phyloP scores from a whole-genome alignment of 305 asterid species.

The Rubia tinctorum region DNA sequence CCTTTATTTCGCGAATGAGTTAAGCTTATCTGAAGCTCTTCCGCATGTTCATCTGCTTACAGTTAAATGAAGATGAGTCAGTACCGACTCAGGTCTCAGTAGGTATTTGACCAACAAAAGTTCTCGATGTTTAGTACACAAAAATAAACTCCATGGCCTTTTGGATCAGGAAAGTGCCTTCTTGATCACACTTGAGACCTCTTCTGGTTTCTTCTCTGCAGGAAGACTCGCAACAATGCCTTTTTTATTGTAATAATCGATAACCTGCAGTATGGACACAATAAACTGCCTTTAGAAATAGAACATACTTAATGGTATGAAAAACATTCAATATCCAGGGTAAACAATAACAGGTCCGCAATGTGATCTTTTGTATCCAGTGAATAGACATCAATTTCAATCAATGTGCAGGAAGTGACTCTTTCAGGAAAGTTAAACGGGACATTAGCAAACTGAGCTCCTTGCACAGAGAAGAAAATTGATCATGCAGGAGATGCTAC shows the following conservation, averaged over 20 bases:
- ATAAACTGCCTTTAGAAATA: background rate
- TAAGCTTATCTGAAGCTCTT: too few relatives aligned
- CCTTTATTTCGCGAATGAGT: too few relatives aligned
- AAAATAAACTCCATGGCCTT: constrained; percentile 12
- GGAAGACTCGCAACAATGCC: constrained; percentile 60
- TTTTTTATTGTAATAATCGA: constrained; percentile 59
- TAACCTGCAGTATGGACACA: constrained; percentile 40
- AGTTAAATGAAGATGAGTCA: constrained; percentile 11
- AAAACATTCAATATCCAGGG: too few relatives aligned
- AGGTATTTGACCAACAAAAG: constrained; percentile 12
- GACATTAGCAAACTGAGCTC: background rate
- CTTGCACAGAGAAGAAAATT: background rate
- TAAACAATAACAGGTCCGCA: too few relatives aligned
- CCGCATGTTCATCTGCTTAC: too few relatives aligned
- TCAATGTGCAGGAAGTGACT: too few relatives aligned
- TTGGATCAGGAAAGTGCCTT: constrained; percentile 49
- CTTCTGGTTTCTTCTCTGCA: constrained; percentile 70
- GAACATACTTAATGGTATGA: too few relatives aligned
- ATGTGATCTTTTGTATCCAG: too few relatives aligned
- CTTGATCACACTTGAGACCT: constrained; percentile 57
- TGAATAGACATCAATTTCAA: too few relatives aligned
- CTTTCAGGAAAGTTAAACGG: background rate
- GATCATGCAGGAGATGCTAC: too few relatives aligned
- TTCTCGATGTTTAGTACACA: constrained; percentile 7
- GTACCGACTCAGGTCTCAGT: constrained; percentile 19